Evolutionary conservation across 192 early-diverging fungal species (phyloP).

Genomic region (Entomortierella parvispora): DNA sequence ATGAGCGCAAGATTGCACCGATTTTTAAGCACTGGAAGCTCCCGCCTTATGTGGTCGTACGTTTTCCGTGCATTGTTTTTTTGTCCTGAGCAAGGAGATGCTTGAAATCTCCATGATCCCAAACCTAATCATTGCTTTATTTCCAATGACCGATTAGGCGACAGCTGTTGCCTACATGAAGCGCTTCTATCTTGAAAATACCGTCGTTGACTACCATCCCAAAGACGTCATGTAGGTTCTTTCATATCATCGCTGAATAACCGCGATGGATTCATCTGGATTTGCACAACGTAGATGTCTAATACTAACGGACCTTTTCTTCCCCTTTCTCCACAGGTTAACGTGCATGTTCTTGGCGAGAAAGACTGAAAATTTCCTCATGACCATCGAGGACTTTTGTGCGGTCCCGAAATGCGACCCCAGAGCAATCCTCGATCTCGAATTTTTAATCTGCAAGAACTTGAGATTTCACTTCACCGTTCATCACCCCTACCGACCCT

Average conservation of each 20-base stretch:
- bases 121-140: neutral
- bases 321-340: too few species aligned
- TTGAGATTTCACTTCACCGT: slow-evolving; percentile 79
- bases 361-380: slow-evolving; percentile 77
- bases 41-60: slow-evolving; percentile 57
- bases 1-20: slow-evolving; percentile 58
- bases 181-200: slow-evolving; percentile 82
- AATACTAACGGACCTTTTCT: too few species aligned
- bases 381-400: slow-evolving; percentile 79
- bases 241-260: neutral
- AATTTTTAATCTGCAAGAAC: slow-evolving; percentile 60
- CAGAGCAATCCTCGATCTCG: slow-evolving; percentile 65
- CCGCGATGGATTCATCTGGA: neutral
- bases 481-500: slow-evolving; percentile 77
- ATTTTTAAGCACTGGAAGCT: slow-evolving; percentile 58
- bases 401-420: slow-evolving; percentile 55
- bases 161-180: slow-evolving; percentile 86
- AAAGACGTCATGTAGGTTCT: slow-evolving; percentile 71
- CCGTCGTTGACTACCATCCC: slow-evolving; percentile 84
- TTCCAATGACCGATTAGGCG: slow-evolving; percentile 61
- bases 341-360: slow-evolving; percentile 82
- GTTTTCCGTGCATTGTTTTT: neutral
- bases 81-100: slow-evolving; percentile 1
- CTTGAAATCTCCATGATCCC: neutral
- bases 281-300: too few species aligned